These are phyloP conservation scores for Ogataea siamensis DNA, from an alignment of 805 yeast species.

Conservation along the genomic window DNA sequence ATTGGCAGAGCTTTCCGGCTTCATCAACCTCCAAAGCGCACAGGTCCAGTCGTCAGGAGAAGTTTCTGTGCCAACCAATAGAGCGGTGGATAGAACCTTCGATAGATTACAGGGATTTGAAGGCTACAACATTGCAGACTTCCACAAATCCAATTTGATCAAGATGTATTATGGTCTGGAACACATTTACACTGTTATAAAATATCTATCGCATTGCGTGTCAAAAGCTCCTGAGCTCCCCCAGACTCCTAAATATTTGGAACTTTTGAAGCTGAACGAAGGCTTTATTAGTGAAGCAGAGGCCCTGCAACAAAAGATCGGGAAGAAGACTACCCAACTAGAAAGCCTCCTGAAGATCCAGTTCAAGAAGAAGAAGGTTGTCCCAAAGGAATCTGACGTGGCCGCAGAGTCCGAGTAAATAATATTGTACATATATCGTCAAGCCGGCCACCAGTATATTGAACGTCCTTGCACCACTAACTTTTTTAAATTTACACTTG, in stretches of 20 bases:
- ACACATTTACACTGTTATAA: conserved; percentile 21
- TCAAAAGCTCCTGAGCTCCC: conserved; percentile 11
- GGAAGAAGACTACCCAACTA: no score
- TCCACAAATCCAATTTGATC: conserved; percentile 6
- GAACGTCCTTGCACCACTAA: not conserved
- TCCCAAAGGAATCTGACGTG: not conserved
- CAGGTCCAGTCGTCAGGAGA: conserved; percentile 10
- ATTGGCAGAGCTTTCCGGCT: conserved; percentile 16
- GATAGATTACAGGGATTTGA: conserved; percentile 4
- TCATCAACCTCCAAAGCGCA: conserved; percentile 14
- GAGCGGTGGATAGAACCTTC: conserved; percentile 7
- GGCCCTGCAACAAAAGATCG: conserved; percentile 12
- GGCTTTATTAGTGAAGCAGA: conserved; percentile 20
- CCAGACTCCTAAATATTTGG: conserved; percentile 9
- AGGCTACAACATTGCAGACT: conserved; percentile 8
- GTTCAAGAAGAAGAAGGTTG: conserved; percentile 11
- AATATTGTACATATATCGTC: conserved; percentile 7
- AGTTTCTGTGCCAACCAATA: not conserved
- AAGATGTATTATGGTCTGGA: conserved; percentile 15
- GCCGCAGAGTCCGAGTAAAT: conserved; percentile 4
- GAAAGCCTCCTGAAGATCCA: no score
- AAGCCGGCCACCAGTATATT: not conserved
- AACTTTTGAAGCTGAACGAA: conserved; percentile 10
- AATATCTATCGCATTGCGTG: conserved; percentile 17
- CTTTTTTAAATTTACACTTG: conserved; percentile 1